Conservation (phyloP, 805 yeast species). For the Teunomyces tritomae region DNA sequence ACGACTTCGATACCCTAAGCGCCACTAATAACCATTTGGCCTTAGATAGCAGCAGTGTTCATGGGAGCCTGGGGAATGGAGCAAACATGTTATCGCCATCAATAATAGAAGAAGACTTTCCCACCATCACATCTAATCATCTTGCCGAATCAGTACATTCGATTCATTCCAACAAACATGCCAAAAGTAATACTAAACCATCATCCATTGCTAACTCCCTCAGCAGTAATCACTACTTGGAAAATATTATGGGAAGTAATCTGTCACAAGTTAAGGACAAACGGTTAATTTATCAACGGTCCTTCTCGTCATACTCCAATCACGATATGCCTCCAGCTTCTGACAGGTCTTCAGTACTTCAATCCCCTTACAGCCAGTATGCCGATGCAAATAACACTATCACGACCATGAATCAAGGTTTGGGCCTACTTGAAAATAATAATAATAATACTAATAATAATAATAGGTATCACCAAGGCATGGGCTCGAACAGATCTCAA, state of each 20-base stretch:
- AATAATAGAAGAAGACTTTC: background rate
- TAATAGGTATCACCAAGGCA: slow-evolving; percentile 9
- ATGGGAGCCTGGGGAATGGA: slow-evolving; percentile 7
- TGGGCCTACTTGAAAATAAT: slow-evolving; percentile 12
- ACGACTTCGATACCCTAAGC: slow-evolving; percentile 19
- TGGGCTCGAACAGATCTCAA: slow-evolving; percentile 8
- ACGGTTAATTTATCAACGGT: slow-evolving; percentile 9
- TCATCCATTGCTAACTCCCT: slow-evolving; percentile 21
- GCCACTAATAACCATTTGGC: slow-evolving; percentile 5
- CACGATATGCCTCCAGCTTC: slow-evolving; percentile 4
- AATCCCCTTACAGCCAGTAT: background rate
- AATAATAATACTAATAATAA: slow-evolving; percentile 7
- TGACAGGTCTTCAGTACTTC: slow-evolving; percentile 1
- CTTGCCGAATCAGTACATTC: slow-evolving; percentile 23
- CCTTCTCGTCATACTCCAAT: slow-evolving; percentile 13
- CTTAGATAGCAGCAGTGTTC: slow-evolving; percentile 10
- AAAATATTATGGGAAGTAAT: slow-evolving; percentile 8
- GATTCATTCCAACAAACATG: slow-evolving; percentile 17
- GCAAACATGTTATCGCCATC: slow-evolving; percentile 4
- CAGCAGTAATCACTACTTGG: slow-evolving; percentile 24
- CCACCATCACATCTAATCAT: background rate
- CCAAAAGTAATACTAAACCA: slow-evolving; percentile 16
- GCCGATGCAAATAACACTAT: background rate
- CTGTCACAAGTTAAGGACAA: slow-evolving; percentile 9
- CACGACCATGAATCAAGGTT: slow-evolving; percentile 7